Evolutionary conservation across 2,329 filamentous ascomycete species (phyloP).

Genomic region (Clarireedia hainanense): DNA sequence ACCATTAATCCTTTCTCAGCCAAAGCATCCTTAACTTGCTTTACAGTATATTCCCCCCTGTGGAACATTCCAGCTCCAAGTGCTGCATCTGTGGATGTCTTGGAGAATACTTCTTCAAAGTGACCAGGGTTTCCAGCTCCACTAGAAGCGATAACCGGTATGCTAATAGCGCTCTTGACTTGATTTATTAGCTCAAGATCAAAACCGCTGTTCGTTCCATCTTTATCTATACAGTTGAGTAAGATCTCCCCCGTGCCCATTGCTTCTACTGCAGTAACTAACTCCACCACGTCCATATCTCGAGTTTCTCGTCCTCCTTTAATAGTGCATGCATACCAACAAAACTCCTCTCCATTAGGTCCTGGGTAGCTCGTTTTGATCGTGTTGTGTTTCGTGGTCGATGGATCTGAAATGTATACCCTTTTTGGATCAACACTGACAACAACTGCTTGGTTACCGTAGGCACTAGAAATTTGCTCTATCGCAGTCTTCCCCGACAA

Average conservation of each 20-base stretch:
- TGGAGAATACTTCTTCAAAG: constrained; percentile 82
- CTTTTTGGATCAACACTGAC: constrained; percentile 91
- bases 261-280: constrained; percentile 82
- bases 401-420: constrained; percentile 65
- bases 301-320: constrained; percentile 92
- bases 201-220: constrained; percentile 90
- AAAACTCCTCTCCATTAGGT: constrained; percentile 68
- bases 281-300: constrained; percentile 85
- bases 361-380: constrained; percentile 64
- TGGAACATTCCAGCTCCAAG: constrained; percentile 98
- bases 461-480: constrained; percentile 87
- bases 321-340: constrained; percentile 97
- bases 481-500: constrained; percentile 82
- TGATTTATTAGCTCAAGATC: constrained; percentile 85
- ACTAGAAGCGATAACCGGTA: constrained; percentile 92
- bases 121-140: constrained; percentile 83
- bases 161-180: constrained; percentile 79
- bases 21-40: constrained; percentile 83
- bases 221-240: constrained; percentile 95
- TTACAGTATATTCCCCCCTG: constrained; percentile 87
- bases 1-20: constrained; percentile 64
- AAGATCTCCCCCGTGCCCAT: constrained; percentile 94
- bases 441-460: constrained; percentile 94
- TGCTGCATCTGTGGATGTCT: constrained; percentile 84
- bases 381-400: constrained; percentile 65